A percentile compares a stretch with the other conserved stretches of the same genome.
These are phyloP conservation scores for Fusarium annulatum DNA, from an alignment of 2,329 filamentous ascomycete genomes.

Conservation along the genomic window DNA sequence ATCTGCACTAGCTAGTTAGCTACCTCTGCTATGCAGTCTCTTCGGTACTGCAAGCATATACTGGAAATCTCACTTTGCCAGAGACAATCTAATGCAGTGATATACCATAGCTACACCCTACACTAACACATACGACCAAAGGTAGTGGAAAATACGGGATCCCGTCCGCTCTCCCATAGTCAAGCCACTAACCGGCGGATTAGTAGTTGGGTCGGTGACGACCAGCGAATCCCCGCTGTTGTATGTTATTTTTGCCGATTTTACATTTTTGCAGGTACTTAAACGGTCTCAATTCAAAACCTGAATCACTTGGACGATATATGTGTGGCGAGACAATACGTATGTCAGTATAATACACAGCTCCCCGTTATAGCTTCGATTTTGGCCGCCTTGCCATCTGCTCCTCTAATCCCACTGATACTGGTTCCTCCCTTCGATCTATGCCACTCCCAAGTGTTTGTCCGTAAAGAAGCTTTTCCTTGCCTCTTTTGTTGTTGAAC, in stretches of 20 bases:
- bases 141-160: slow-evolving; percentile 1
- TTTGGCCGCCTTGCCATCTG: too few relatives aligned
- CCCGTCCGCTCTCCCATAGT: slow-evolving; percentile 5
- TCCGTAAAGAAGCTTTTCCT: too few relatives aligned
- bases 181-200: background rate
- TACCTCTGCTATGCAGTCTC: background rate
- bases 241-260: background rate
- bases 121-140: background rate
- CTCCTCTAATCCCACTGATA: too few relatives aligned
- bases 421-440: too few relatives aligned
- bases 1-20: background rate
- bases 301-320: too few relatives aligned
- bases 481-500: too few relatives aligned
- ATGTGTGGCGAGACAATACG: too few relatives aligned
- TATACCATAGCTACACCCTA: rapidly evolving
- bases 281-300: too few relatives aligned
- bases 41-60: background rate
- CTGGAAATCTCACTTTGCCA: background rate
- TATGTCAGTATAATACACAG: too few relatives aligned
- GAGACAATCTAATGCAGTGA: rapidly evolving
- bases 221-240: slow-evolving; percentile 11
- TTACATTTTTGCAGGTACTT: background rate
- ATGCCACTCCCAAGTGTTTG: too few relatives aligned
- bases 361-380: too few relatives aligned
- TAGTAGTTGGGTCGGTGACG: slow-evolving; percentile 3